Base-by-base conservation (phyloP, 805 yeast species). In the Candida andamanensis region DNA sequence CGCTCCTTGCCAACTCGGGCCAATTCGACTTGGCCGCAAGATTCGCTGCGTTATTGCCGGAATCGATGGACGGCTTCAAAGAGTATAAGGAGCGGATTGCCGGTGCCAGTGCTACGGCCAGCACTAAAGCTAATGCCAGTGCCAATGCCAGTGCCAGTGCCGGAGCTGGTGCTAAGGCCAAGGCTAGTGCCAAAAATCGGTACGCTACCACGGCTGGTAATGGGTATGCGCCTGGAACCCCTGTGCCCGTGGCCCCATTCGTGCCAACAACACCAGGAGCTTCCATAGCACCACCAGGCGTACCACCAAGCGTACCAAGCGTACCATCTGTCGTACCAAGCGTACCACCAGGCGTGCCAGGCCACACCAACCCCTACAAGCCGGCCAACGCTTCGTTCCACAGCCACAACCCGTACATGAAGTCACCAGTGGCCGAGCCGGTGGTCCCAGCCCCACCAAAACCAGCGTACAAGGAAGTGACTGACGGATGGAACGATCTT, bases 11-110 rank as follows among this genome's bases (percentile, higher is more conserved):
- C 4, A 77, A 86, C 17, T 78, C 72, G 50, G 97, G 97, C 17
- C 78, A 84, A 42, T 79, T 85, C 46, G 94, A 81, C 7, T 63
- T 90, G 44, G 97, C 97, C 2, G 71, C 67, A 36, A 74, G 70
- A 43, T 76, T 84, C 44, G 69, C 90, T 50, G 65, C 67, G 27
- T 66, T 81, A 39, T 66, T 92, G 47, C 95, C 97, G 9, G 76
- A 73, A 27, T 76, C 76, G 33, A 76, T 79, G 45, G 83, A 81
- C 26, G 85, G 80, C 16, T 78, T 82, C 30, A 74, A 70, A 34
- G 47, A 63, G 15, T 96, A 85, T 49, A 84, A 80, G 55, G 89
- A 84, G 41, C 78, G 98, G 46, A 79, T 90, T 13, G 42, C 68
- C 28, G 77, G 75, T 45, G 95, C 95, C 6, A 66, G 77, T 11